phyloP scores from a whole-genome alignment of 441 rosid species.

The Populus hybrid region DNA sequence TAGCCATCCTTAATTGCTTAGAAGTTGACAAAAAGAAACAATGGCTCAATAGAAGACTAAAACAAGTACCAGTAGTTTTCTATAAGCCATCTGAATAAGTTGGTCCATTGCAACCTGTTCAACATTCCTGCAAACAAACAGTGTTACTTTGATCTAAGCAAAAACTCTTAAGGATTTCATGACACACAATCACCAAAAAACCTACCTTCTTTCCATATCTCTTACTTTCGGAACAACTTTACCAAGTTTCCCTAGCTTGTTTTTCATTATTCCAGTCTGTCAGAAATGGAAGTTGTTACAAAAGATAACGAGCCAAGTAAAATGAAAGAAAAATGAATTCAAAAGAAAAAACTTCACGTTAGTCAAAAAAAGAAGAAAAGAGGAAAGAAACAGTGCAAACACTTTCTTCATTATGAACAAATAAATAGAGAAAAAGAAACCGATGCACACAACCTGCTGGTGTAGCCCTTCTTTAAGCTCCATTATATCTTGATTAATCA shows the following conservation, averaged over 20 bases:
- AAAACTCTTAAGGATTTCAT: background rate
- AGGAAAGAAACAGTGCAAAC: background rate
- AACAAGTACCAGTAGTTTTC: conserved; percentile 65
- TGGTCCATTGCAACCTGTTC: conserved; percentile 82
- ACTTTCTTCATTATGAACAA: background rate
- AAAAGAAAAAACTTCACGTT: background rate
- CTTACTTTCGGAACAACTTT: conserved; percentile 44
- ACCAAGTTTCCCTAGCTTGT: conserved; percentile 56
- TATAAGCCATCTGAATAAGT: conserved; percentile 25
- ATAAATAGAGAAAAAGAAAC: background rate
- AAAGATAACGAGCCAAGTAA: background rate
- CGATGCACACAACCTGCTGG: conserved; percentile 52
- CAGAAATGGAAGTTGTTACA: conserved; percentile 22
- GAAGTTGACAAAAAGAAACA: conserved; percentile 5
- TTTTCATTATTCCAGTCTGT: conserved; percentile 60
- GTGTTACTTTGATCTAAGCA: conserved; percentile 19
- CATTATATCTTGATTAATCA: conserved; percentile 54
- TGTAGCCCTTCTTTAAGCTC: conserved; percentile 63
- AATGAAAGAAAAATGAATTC: background rate
- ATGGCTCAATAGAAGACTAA: background rate
- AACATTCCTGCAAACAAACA: conserved; percentile 51
- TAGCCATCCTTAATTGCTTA: background rate
- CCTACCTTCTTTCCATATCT: conserved; percentile 62
- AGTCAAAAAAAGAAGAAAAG: background rate
- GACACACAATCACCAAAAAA: conserved; percentile 16